Conservation (phyloP, 768 basidiomycete species). For the Sarcodon sp. region DNA sequence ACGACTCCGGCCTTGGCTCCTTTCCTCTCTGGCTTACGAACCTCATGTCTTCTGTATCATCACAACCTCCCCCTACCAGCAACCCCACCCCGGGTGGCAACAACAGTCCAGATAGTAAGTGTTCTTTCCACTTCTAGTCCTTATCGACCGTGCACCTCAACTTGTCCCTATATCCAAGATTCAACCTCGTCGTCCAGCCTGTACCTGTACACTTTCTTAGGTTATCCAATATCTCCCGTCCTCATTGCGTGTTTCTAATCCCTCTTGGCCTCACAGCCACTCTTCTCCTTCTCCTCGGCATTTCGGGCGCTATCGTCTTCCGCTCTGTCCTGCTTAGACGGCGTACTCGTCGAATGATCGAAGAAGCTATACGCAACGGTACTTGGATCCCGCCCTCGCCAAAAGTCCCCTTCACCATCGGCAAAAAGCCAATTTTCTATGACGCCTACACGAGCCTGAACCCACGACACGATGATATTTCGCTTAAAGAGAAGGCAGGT, state of each 20-base stretch:
- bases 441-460: constrained; percentile 20
- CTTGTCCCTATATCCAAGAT: too few species aligned
- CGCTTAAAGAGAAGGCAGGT: neutral
- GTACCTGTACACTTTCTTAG: constrained; percentile 1
- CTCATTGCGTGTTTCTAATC: neutral
- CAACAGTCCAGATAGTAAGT: too few species aligned
- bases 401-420: constrained; percentile 23
- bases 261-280: constrained; percentile 30
- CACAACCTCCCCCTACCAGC: too few species aligned
- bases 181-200: neutral
- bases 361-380: constrained; percentile 53
- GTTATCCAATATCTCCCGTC: neutral
- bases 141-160: too few species aligned
- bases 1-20: too few species aligned
- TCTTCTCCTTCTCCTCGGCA: constrained; percentile 49
- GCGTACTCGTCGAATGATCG: constrained; percentile 43
- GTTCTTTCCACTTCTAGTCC: too few species aligned
- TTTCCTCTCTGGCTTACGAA: too few species aligned
- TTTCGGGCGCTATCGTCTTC: constrained; percentile 55
- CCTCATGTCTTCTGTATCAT: too few species aligned
- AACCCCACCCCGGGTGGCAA: too few species aligned
- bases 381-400: constrained; percentile 32
- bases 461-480: too few species aligned
- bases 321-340: constrained; percentile 54
- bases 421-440: constrained; percentile 35